A percentile compares a stretch with the other conserved stretches of the same genome.
These are phyloP conservation scores for Vitis riparia DNA, from an alignment of 164 flowering plant species.

Conservation along the genomic window DNA sequence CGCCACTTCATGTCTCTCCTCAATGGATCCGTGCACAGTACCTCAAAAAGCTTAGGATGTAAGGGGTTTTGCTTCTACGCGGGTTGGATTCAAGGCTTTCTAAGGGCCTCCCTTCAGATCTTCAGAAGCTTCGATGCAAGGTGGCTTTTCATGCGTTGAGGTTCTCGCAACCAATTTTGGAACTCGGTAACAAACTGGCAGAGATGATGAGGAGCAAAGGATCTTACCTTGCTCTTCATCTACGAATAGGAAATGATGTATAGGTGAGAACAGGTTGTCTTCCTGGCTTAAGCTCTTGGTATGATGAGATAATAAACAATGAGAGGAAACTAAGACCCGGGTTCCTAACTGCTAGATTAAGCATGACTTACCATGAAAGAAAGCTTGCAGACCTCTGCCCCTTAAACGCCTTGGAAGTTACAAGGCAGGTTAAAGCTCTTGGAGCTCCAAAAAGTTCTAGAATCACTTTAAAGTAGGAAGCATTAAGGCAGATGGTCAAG, in stretches of 20 bases:
- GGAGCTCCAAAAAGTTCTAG: no score
- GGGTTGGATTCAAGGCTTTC: slow-evolving; percentile 96
- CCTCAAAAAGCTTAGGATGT: slow-evolving; percentile 58
- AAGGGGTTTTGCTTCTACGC: slow-evolving; percentile 81
- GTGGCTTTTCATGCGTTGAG: slow-evolving; percentile 92
- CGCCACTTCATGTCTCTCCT: no score
- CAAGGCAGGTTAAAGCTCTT: slow-evolving; percentile 34
- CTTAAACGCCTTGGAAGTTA: slow-evolving; percentile 80
- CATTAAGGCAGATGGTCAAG: no score
- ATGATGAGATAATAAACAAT: slow-evolving; percentile 65
- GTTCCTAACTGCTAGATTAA: slow-evolving; percentile 84
- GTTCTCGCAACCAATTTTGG: slow-evolving; percentile 68
- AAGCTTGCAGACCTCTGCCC: slow-evolving; percentile 98
- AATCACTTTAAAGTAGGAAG: no score
- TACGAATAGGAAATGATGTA: slow-evolving; percentile 96
- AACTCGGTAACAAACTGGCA: slow-evolving; percentile 83
- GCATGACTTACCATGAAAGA: slow-evolving; percentile 85
- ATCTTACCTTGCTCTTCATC: slow-evolving; percentile 89
- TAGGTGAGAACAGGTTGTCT: slow-evolving; percentile 99
- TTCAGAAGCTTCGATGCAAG: slow-evolving; percentile 98
- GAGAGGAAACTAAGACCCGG: slow-evolving; percentile 80
- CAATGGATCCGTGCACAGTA: no score
- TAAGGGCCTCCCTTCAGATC: slow-evolving; percentile 91
- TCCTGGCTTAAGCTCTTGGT: slow-evolving; percentile 77
- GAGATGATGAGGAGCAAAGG: slow-evolving; percentile 87